phyloP scores from a whole-genome alignment of 2,329 filamentous ascomycete species.

The Ceratocystis eucalypticola region DNA sequence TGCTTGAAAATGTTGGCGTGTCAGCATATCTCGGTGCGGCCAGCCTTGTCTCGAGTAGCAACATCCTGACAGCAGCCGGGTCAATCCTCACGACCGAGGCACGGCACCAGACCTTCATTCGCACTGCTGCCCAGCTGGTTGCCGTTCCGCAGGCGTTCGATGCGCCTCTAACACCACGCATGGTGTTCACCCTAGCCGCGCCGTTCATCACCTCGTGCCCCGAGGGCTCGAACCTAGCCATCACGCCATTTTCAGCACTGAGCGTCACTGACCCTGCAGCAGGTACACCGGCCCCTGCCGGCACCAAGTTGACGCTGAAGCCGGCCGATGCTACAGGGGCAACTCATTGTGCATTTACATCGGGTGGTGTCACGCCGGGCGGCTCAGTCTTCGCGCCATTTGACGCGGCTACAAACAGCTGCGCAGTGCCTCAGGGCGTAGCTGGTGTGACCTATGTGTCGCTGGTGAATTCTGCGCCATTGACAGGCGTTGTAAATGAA shows the following conservation, averaged over 20 bases:
- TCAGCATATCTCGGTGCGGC: conserved; percentile 63
- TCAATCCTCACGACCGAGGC: conserved; percentile 61
- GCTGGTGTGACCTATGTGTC: conserved; percentile 54
- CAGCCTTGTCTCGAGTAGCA: conserved; percentile 45
- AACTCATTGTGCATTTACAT: conserved; percentile 53
- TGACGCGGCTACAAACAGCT: conserved; percentile 37
- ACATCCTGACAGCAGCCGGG: conserved; percentile 51
- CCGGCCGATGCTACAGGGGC: conserved; percentile 38
- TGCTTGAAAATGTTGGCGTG: conserved; percentile 61
- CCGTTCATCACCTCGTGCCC: conserved; percentile 62
- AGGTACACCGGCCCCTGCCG: conserved; percentile 28
- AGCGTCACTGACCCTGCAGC: conserved; percentile 36
- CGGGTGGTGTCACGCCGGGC: conserved; percentile 41
- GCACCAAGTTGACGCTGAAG: conserved; percentile 33
- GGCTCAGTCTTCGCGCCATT: conserved; percentile 49
- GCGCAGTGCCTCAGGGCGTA: conserved; percentile 47
- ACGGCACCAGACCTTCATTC: conserved; percentile 61
- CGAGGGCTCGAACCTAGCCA: conserved; percentile 47
- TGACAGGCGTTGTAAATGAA: conserved; percentile 42
- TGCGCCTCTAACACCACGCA: conserved; percentile 51
- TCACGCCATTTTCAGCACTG: conserved; percentile 46
- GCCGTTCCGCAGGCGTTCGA: conserved; percentile 58
- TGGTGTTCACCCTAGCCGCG: conserved; percentile 60
- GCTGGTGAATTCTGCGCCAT: conserved; percentile 42
- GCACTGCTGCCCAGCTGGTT: conserved; percentile 41